phyloP scores from a whole-genome alignment of 768 basidiomycete species.

The Lactarius psammicola region DNA sequence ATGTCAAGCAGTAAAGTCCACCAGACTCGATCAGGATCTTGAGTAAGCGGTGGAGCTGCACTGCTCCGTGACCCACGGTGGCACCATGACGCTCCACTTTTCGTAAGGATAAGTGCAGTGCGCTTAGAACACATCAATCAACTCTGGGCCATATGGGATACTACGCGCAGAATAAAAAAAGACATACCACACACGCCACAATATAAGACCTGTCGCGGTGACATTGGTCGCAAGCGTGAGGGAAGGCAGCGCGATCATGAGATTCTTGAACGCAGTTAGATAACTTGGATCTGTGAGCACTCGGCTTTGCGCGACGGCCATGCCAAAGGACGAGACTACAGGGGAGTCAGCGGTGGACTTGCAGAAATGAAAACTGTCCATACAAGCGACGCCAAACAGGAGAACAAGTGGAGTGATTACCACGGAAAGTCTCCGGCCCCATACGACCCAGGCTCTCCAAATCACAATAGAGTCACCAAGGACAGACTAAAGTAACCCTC shows the following conservation, averaged over 20 bases:
- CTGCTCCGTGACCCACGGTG: not conserved
- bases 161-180: not conserved
- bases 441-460: conserved; percentile 27
- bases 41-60: conserved; percentile 14
- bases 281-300: not conserved
- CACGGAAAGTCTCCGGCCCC: conserved; percentile 11
- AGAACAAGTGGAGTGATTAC: conserved; percentile 17
- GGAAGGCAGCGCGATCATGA: conserved; percentile 8
- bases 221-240: conserved; percentile 24
- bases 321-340: conserved; percentile 16
- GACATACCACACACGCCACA: conserved; percentile 15
- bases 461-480: conserved; percentile 25
- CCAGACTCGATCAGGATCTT: conserved; percentile 26
- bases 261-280: not conserved
- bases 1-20: conserved; percentile 25
- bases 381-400: conserved; percentile 22
- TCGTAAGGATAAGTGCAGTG: not conserved
- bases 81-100: not conserved
- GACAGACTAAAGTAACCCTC: conserved; percentile 7
- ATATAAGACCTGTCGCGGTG: conserved; percentile 9
- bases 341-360: not conserved
- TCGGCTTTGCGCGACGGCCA: conserved; percentile 6
- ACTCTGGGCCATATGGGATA: not conserved
- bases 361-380: not conserved
- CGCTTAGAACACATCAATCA: conserved; percentile 9